Evolutionary conservation across 1,139 yeast species (phyloP), one percentile per base, ranked within the genome.

Genomic region (Sugiyamaella japonica): DNA sequence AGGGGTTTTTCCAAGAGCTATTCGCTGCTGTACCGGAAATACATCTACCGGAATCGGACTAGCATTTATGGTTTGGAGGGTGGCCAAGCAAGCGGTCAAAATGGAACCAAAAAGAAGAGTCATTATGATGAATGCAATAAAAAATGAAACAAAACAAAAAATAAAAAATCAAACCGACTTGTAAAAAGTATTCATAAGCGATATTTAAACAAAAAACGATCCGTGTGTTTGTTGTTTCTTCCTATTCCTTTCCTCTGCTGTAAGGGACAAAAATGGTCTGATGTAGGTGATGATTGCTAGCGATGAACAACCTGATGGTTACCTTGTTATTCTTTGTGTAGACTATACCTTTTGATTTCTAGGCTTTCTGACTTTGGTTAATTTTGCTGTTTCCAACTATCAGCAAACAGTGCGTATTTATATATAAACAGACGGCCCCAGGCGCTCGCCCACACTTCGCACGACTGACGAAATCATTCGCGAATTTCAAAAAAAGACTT

Each of bases 1-100:
- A 20, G 42, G 46, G 16, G 48, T 50, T 16, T 56, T 53, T 8
- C 59, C 57, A n/a, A 49, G 53, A 4, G 62, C 62, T 28, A 58
- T 44, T 10, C 61, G 55, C 15, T 56, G 55, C 31, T 59, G 61
- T 9, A 50, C 47, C 5, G 56, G 56, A 29, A 50, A 50, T 7
- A 47, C 52, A 17, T 54, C 56, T 7, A 54, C 54, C 5, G 56
- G 56, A 9, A 54, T 41, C 23, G 56, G 56, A 36, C 56, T 50
- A 13, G 54, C 50, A 17, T 49, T 38, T 13, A 44, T 43, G n/a
- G 42, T 7, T 15, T 37, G 29, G 41, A 45, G 4, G 12, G 31
- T 25, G 31, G 40, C 25, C 32, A 7, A 13, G 17, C 16, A 45
- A 9, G 15, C 40, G n/a, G 34, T 29, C 3, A 10, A 29, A 29